A percentile compares a stretch with the other conserved stretches of the same genome.
Evolutionary conservation across 228 moss, liverwort and hornwort species (phyloP).

Genomic region (Sphagnum fallax): DNA sequence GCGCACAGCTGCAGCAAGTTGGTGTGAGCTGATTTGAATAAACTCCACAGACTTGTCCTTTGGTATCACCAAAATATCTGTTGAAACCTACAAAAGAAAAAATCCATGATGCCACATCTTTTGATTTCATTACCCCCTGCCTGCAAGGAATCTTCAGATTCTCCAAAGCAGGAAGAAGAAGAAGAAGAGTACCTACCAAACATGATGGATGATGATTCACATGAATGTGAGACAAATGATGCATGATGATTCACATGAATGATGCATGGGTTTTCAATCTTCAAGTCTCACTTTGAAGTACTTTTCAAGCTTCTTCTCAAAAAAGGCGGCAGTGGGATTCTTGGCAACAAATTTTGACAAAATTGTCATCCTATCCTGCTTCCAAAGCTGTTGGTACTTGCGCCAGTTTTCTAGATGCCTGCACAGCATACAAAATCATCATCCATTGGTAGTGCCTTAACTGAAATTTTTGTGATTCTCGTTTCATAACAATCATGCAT

Average conservation of each 20-base stretch:
- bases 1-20: slow-evolving; percentile 59
- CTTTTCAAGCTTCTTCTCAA: slow-evolving; percentile 80
- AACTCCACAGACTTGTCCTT: slow-evolving; percentile 66
- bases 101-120: too few relatives aligned
- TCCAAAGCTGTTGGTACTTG: slow-evolving; percentile 89
- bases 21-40: slow-evolving; percentile 61
- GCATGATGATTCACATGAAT: background rate
- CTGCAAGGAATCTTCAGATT: too few relatives aligned
- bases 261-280: background rate
- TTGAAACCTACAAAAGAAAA: slow-evolving; percentile 34
- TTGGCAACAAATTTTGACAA: slow-evolving; percentile 54
- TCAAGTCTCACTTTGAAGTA: slow-evolving; percentile 50
- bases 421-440: background rate
- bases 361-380: slow-evolving; percentile 54
- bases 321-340: slow-evolving; percentile 36
- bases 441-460: too few relatives aligned
- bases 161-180: too few relatives aligned
- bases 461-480: too few relatives aligned
- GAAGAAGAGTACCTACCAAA: too few relatives aligned
- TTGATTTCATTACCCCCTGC: too few relatives aligned
- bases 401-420: slow-evolving; percentile 77
- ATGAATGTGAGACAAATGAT: too few relatives aligned
- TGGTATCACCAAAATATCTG: slow-evolving; percentile 53
- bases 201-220: too few relatives aligned
- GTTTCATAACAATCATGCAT: too few relatives aligned